Percentiles rank a stretch among this genome's conserved stretches.
phyloP scores from a whole-genome alignment of 176 grass and related monocot genomes.

The Eremochloa ophiuroides region DNA sequence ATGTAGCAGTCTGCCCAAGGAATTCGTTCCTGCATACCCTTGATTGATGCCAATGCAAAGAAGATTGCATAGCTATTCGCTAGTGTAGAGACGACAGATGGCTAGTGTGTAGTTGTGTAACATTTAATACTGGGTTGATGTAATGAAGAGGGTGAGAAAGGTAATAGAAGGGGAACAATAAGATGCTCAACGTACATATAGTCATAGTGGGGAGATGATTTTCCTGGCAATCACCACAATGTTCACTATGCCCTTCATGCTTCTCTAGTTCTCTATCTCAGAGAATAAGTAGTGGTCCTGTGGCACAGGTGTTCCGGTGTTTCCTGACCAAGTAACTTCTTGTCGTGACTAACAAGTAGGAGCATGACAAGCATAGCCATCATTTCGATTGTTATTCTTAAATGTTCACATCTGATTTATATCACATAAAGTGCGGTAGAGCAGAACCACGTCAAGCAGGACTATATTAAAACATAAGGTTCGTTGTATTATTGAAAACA shows the following conservation, averaged over 20 bases:
- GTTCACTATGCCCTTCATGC: background rate
- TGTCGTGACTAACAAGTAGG: background rate
- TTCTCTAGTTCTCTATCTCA: background rate
- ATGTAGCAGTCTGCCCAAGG: background rate
- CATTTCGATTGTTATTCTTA: background rate
- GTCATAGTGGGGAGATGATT: slow-evolving; percentile 33
- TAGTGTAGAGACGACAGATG: background rate
- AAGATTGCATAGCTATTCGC: background rate
- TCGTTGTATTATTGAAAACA: background rate
- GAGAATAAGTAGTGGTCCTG: slow-evolving; percentile 33
- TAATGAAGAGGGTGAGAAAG: background rate
- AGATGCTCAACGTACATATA: slow-evolving; percentile 1
- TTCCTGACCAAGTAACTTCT: background rate
- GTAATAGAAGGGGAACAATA: slow-evolving; percentile 19
- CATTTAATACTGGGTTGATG: background rate
- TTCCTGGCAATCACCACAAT: slow-evolving; percentile 23
- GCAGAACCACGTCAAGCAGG: background rate
- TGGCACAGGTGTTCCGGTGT: background rate
- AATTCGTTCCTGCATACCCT: slow-evolving; percentile 14
- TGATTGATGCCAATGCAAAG: background rate
- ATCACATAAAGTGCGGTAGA: background rate
- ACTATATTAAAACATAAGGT: background rate
- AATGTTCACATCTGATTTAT: background rate
- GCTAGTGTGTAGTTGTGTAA: background rate
- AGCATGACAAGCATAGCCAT: background rate